Evolutionary conservation across 2,329 filamentous ascomycete genomes (phyloP), one percentile per base, ranked within the genome.

Genomic region (Beauveria sp.): DNA sequence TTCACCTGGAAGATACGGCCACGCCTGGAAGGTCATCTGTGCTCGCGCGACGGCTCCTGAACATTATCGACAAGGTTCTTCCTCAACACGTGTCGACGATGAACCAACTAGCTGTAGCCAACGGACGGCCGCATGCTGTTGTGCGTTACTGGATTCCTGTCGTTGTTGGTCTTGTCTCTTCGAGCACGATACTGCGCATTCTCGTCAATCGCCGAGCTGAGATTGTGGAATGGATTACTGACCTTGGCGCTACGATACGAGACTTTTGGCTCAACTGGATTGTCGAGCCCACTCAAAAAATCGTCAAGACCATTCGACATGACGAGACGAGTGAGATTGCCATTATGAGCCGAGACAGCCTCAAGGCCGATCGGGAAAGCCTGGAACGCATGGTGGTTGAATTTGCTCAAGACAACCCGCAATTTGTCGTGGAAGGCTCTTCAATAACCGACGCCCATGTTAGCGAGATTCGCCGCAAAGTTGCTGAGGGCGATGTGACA

Each of bases 231-330:
- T 97, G 93, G 92, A 79, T 96, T 50, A 79, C 82, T 42, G 89
- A 95, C 65, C 76, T 96, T 28, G 93, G 91, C 8, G 78, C 79
- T 1, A 99, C 95, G 0, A 77, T 87, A 1, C 82, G 90, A 59
- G 93, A 96, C 73, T 99, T 99, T 71, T 97, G 93, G 90, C 81
- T 87, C 63, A 99, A 99, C 72, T 99, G 95, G 95, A 89, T 99
- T 3, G 78, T 99, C 12, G 89, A 96, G 65, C 95, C 95, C 0
- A 81, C 86, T 1, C 86, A 86, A 67, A 93, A 91, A 71, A 81
- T 99, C 20, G 84, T 99, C 62, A 87, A 88, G 54, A 99, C 95
- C 0, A 98, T 99, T 66, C 87, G 93, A 5, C 95, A 98, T 72
- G 91, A 98, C 69, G 86, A 90, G 68, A 89, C 87, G 66, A 96